These are phyloP conservation scores for Thelephora ganbajun DNA, from an alignment of 768 basidiomycete species.

Conservation along the genomic window DNA sequence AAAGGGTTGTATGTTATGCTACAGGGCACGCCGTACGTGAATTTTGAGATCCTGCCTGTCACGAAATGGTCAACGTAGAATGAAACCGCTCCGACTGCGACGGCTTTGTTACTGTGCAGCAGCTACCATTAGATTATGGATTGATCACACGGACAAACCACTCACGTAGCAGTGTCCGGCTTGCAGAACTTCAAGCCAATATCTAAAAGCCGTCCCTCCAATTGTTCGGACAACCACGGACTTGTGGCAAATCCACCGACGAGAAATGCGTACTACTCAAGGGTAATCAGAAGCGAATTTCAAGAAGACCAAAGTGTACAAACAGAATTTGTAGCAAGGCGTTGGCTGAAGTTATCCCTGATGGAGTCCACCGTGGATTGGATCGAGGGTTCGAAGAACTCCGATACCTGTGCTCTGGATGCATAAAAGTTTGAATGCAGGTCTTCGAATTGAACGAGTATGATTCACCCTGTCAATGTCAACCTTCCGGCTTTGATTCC, in stretches of 20 bases:
- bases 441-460: not conserved
- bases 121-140: not conserved
- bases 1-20: conserved; percentile 19
- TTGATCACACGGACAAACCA: not conserved
- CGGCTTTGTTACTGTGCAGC: conserved; percentile 28
- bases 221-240: conserved; percentile 64
- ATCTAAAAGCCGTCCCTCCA: conserved; percentile 50
- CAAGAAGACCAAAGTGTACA: no score
- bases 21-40: conserved; percentile 33
- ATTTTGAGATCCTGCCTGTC: conserved; percentile 29
- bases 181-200: conserved; percentile 49
- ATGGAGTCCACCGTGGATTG: conserved; percentile 25
- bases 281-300: not conserved
- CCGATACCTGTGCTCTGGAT: conserved; percentile 23
- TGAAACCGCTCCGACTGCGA: conserved; percentile 35
- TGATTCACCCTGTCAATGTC: conserved; percentile 21
- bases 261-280: not conserved
- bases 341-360: no score
- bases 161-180: conserved; percentile 33
- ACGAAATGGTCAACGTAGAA: conserved; percentile 34
- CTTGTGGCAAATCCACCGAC: conserved; percentile 69
- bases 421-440: not conserved
- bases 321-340: conserved; percentile 13
- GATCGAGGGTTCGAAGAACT: conserved; percentile 31
- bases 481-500: conserved; percentile 27